A percentile compares a stretch with the other conserved stretches of the same genome.
Evolutionary conservation across 495 filamentous ascomycete species (phyloP).

Genomic region (Wilcoxina mikolae): DNA sequence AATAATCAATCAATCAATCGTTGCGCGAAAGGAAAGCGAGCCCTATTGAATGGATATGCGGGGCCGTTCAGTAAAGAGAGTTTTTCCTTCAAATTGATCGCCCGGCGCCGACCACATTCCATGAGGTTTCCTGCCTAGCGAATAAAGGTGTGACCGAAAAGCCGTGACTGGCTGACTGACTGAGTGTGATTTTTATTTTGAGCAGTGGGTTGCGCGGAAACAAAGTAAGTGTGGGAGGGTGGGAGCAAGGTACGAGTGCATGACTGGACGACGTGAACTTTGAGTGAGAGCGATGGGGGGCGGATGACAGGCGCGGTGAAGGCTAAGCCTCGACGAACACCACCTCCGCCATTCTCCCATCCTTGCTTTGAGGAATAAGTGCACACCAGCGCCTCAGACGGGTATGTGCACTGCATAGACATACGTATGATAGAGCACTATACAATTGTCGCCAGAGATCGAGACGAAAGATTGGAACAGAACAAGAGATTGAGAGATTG

Average conservation of each 20-base stretch:
- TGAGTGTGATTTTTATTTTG: not conserved
- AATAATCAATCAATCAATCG: not conserved
- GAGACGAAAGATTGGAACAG: not conserved
- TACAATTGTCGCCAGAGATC: not conserved
- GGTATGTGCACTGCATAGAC: not conserved
- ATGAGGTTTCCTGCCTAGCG: too few species aligned
- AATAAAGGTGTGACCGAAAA: not conserved
- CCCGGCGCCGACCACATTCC: too few species aligned
- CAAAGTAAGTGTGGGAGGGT: too few species aligned
- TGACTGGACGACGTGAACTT: not conserved
- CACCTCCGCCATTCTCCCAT: not conserved
- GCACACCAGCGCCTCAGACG: not conserved
- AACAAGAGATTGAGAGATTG: not conserved
- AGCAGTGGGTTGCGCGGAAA: not conserved
- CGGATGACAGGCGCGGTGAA: not conserved
- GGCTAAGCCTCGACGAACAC: conserved; percentile 1
- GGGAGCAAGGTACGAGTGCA: not conserved
- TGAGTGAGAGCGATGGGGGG: not conserved
- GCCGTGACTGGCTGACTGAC: conserved; percentile 4
- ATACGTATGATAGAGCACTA: not conserved
- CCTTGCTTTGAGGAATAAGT: not conserved
- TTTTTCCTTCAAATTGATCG: too few species aligned
- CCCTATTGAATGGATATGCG: too few species aligned
- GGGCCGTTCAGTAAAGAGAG: too few species aligned
- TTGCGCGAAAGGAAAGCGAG: not conserved